A percentile compares a stretch with the other conserved stretches of the same genome.
Conservation (phyloP, 2,329 filamentous ascomycete genomes). For the Botryosphaeria dothidea region DNA sequence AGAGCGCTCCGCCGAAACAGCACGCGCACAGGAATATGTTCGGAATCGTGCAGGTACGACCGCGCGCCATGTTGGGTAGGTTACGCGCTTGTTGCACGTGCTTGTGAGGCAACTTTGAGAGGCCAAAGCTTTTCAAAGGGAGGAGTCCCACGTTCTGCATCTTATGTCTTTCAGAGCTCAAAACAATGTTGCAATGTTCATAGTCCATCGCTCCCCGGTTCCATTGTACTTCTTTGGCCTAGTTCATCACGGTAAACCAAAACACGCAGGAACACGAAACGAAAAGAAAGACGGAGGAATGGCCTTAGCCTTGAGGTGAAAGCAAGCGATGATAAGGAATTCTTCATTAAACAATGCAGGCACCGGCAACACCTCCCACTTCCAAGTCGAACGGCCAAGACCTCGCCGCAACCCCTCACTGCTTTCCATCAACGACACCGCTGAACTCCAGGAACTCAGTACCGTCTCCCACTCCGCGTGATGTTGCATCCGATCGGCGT, state of each 20-base stretch:
- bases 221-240: too few species aligned
- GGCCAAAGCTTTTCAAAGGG: too few species aligned
- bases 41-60: not conserved
- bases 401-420: not conserved
- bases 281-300: too few species aligned
- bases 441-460: not conserved
- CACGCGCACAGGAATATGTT: not conserved
- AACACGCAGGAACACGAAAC: too few species aligned
- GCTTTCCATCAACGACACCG: not conserved
- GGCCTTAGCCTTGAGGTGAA: too few species aligned
- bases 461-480: not conserved
- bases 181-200: too few species aligned
- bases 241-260: too few species aligned
- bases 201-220: too few species aligned
- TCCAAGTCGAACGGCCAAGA: not conserved
- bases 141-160: not conserved
- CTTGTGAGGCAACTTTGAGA: too few species aligned
- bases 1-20: not conserved
- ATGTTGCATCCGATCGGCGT: not conserved
- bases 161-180: too few species aligned
- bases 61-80: not conserved
- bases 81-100: too few species aligned
- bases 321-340: too few species aligned
- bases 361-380: not conserved
- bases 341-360: not conserved